phyloP scores from a whole-genome alignment of 2,329 filamentous ascomycete genomes.

The Aspergillus sp. region DNA sequence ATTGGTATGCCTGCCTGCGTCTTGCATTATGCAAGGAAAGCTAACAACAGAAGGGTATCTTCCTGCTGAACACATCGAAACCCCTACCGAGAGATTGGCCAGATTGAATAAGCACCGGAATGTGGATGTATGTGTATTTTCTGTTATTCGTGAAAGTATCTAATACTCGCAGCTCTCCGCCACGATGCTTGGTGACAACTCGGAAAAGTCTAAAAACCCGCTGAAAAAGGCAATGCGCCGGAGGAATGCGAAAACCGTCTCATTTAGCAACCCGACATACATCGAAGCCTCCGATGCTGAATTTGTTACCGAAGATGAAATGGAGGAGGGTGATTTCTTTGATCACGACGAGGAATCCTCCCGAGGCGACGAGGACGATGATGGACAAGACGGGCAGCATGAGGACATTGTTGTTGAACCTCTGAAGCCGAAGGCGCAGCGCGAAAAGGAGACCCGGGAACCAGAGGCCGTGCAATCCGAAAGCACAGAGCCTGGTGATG shows the following conservation, averaged over 20 bases:
- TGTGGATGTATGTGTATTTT: conserved; percentile 63
- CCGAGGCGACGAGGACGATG: conserved; percentile 23
- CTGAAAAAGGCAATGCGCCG: conserved; percentile 75
- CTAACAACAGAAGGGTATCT: conserved; percentile 62
- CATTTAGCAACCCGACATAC: conserved; percentile 76
- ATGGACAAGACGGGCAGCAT: conserved; percentile 22
- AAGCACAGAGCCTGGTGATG: conserved; percentile 16
- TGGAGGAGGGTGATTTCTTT: conserved; percentile 38
- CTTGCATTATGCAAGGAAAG: conserved; percentile 8
- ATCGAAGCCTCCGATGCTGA: conserved; percentile 81
- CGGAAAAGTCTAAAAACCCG: conserved; percentile 72
- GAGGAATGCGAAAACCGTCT: conserved; percentile 74
- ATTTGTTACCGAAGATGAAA: conserved; percentile 72
- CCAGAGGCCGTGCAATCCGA: conserved; percentile 13
- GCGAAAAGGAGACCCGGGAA: conserved; percentile 22
- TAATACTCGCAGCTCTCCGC: conserved; percentile 49
- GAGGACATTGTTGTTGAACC: conserved; percentile 37
- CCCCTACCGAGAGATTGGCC: conserved; percentile 85
- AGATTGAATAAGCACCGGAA: conserved; percentile 96
- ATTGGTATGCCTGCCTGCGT: conserved; percentile 52
- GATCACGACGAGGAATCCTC: conserved; percentile 41
- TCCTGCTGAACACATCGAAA: conserved; percentile 96
- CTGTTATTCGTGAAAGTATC: conserved; percentile 2
- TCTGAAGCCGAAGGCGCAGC: conserved; percentile 33
- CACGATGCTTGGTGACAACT: conserved; percentile 61